These are phyloP conservation scores for Tetragonia tetragonoides DNA, from an alignment of 148 eudicot species.

Conservation along the genomic window DNA sequence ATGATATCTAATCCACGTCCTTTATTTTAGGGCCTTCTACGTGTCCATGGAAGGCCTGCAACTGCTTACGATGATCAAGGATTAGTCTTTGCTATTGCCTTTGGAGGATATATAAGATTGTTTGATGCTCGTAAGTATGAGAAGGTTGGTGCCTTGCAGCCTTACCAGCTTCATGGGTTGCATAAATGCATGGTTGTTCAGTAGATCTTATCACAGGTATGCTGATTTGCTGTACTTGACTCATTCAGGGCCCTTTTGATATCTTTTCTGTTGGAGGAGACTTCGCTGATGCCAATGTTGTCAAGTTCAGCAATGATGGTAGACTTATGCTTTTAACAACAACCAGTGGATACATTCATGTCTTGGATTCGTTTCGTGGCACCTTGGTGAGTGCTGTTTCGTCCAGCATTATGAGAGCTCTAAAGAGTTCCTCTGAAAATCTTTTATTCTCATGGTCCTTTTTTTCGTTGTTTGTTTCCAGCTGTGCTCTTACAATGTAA, in stretches of 20 bases:
- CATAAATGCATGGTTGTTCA: neutral
- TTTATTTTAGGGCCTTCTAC: constrained; percentile 72
- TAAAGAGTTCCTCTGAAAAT: neutral
- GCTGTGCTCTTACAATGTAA: constrained; percentile 67
- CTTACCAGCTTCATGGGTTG: neutral
- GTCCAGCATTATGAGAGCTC: neutral
- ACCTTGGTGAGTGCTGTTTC: constrained; percentile 60
- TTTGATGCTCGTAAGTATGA: constrained; percentile 91
- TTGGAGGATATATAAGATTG: constrained; percentile 84
- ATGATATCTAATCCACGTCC: neutral
- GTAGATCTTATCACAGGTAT: neutral
- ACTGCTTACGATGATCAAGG: constrained; percentile 98
- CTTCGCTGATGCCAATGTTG: constrained; percentile 80
- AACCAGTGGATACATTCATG: constrained; percentile 75
- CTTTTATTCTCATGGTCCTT: constrained; percentile 11
- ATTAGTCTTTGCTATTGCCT: constrained; percentile 89
- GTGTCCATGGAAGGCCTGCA: constrained; percentile 95
- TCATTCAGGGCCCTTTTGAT: constrained; percentile 88
- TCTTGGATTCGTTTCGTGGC: constrained; percentile 89
- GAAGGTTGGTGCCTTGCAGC: constrained; percentile 49
- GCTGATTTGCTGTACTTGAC: constrained; percentile 11
- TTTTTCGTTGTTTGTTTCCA: constrained; percentile 20
- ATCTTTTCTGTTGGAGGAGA: constrained; percentile 83
- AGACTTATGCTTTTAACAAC: constrained; percentile 90
- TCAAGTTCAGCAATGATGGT: constrained; percentile 93